phyloP scores from a whole-genome alignment of 768 basidiomycete genomes.

The Boletus edulis region DNA sequence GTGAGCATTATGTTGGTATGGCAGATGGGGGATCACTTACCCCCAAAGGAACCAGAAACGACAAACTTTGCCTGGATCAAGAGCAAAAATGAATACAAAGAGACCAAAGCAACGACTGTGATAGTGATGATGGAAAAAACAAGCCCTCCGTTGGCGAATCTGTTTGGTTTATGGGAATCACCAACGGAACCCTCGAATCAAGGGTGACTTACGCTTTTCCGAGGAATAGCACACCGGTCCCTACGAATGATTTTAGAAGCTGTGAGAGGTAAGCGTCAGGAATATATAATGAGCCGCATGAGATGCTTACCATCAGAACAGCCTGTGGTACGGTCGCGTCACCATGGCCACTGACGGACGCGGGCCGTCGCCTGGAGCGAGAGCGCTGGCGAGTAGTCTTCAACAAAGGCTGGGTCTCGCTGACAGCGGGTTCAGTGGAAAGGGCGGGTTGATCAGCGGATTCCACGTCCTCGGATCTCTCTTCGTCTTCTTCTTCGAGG shows the following conservation, averaged over 20 bases:
- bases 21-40: slow-evolving; percentile 38
- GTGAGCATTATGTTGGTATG: slow-evolving; percentile 5
- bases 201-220: slow-evolving; percentile 71
- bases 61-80: slow-evolving; percentile 85
- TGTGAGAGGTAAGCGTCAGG: slow-evolving; percentile 27
- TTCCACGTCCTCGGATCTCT: slow-evolving; percentile 58
- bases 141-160: slow-evolving; percentile 94
- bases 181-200: background rate
- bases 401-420: slow-evolving; percentile 61
- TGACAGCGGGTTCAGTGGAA: slow-evolving; percentile 6
- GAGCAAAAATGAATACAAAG: slow-evolving; percentile 90
- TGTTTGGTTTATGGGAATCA: slow-evolving; percentile 28
- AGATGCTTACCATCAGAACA: slow-evolving; percentile 74
- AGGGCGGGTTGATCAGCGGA: slow-evolving; percentile 28
- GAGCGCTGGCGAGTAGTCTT: slow-evolving; percentile 44
- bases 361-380: slow-evolving; percentile 50
- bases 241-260: slow-evolving; percentile 92
- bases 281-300: background rate
- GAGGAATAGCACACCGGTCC: slow-evolving; percentile 93
- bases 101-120: slow-evolving; percentile 78
- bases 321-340: slow-evolving; percentile 92
- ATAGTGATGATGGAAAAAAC: slow-evolving; percentile 83
- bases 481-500: slow-evolving; percentile 86
- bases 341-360: slow-evolving; percentile 64
- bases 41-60: slow-evolving; percentile 92